Base-by-base conservation (phyloP, 179 eudicot species). In the Gypsophila paniculata region DNA sequence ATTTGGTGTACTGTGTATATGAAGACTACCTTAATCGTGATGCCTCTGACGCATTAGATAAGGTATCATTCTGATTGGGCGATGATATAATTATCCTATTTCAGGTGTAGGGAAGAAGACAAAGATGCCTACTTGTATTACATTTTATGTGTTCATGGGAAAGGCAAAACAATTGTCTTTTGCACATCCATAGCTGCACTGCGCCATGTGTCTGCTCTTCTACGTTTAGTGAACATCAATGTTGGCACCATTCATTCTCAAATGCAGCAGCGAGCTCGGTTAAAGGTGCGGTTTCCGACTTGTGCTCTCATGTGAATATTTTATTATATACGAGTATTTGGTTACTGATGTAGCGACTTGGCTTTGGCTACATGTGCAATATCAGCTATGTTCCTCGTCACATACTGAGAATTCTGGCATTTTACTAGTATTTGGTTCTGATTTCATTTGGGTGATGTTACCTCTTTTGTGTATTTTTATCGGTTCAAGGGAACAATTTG, bases 211-310 rank as follows among this genome's bases (percentile, higher is more conserved):
- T 86, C 96, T 61, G 87, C 96, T 71, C 82, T 89, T 42, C 67
- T 91, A 85, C 90, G 86, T 60, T 85, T 86, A 75, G 88, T 91
- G 75, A 79, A 82, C 32, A 53, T 94, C 29, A 83, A 78, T 74
- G 86, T 85, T 63, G 85, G 76, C 76, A 88, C 89, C 72, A 89
- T 94, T 76, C 97, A 94, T 79, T 83, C 92, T 46, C 86, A 91
- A 78, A 94, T 88, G 99, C 92, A 91, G 75, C 96, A 94, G 78
- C 82, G 91, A 58, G 96, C 99, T 72, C 97, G 99, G 21, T 88
- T 94, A 63, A 94, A 94, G 97, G 99, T 94, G 42, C 21, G 72
- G 71, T 65, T 61, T 48, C 26, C 53, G 39, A 15, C 62, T 68
- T 49, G 26, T 8, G 67, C 25, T 65, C 34, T 71, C 60, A 8